Evolutionary conservation across 2,329 filamentous ascomycete species (phyloP).

Genomic region (Xylariales sp.): DNA sequence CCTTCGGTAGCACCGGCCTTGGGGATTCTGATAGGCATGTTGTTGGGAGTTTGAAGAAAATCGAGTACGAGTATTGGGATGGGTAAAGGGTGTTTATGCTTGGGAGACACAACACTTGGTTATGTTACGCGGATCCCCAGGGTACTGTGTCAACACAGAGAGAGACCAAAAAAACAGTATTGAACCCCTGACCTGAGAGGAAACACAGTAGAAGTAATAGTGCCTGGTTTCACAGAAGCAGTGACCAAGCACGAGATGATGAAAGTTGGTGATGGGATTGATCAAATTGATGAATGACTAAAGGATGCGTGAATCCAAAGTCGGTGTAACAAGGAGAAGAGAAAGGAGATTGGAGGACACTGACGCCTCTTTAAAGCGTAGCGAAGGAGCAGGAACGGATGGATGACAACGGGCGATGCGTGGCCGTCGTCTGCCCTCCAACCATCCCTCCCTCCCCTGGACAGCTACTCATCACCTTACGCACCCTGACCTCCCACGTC

Average conservation of each 20-base stretch:
- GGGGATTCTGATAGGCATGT: constrained; percentile 49
- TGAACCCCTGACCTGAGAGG: no score
- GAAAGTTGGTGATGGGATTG: constrained; percentile 2
- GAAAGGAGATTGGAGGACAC: not conserved
- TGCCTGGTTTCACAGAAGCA: no score
- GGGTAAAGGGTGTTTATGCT: not conserved
- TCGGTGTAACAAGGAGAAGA: constrained; percentile 5
- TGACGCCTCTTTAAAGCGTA: constrained; percentile 6
- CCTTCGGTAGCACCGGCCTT: constrained; percentile 43
- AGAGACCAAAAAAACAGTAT: no score
- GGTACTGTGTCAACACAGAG: no score
- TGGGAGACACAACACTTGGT: no score
- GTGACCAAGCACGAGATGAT: no score
- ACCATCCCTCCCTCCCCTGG: not conserved
- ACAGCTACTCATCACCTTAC: constrained; percentile 1
- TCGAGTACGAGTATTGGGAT: no score
- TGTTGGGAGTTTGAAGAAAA: no score
- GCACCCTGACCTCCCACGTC: constrained; percentile 9
- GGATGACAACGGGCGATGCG: not conserved
- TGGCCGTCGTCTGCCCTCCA: not conserved
- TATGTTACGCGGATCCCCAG: no score
- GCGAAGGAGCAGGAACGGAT: constrained; percentile 3
- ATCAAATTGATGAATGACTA: not conserved
- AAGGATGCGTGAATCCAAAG: constrained; percentile 5
- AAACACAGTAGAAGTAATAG: no score